Evolutionary conservation across 176 grass and related monocot genomes (phyloP).

Genomic region (Secale cereale): DNA sequence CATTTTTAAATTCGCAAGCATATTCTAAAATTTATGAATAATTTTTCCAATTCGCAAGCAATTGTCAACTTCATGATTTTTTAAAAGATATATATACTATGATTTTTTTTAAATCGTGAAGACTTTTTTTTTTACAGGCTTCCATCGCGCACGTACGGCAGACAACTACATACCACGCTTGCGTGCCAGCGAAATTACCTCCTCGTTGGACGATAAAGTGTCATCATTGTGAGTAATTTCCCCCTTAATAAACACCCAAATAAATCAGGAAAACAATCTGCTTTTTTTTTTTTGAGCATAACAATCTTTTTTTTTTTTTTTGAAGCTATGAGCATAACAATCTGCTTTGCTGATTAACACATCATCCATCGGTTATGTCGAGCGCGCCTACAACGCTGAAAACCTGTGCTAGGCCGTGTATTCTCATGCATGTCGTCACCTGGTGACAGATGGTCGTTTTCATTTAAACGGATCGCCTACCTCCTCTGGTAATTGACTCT

Average conservation of each 20-base stretch:
- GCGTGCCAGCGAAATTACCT: background rate
- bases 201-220: background rate
- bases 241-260: background rate
- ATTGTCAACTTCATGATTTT: too few species aligned
- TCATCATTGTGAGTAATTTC: background rate
- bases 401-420: background rate
- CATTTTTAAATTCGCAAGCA: too few species aligned
- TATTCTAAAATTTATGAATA: too few species aligned
- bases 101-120: too few species aligned
- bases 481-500: background rate
- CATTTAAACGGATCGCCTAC: background rate
- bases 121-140: too few species aligned
- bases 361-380: background rate
- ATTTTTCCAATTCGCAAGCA: too few species aligned
- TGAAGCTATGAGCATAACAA: too few species aligned
- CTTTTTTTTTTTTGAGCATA: too few species aligned
- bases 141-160: too few species aligned
- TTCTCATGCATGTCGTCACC: conserved; percentile 8
- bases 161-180: too few species aligned
- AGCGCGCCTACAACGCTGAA: background rate
- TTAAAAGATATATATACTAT: too few species aligned
- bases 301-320: too few species aligned
- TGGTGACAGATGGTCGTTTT: background rate
- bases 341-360: background rate
- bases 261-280: background rate